Conservation (phyloP, 2,329 filamentous ascomycete species). For the Aschersonia sp. region DNA sequence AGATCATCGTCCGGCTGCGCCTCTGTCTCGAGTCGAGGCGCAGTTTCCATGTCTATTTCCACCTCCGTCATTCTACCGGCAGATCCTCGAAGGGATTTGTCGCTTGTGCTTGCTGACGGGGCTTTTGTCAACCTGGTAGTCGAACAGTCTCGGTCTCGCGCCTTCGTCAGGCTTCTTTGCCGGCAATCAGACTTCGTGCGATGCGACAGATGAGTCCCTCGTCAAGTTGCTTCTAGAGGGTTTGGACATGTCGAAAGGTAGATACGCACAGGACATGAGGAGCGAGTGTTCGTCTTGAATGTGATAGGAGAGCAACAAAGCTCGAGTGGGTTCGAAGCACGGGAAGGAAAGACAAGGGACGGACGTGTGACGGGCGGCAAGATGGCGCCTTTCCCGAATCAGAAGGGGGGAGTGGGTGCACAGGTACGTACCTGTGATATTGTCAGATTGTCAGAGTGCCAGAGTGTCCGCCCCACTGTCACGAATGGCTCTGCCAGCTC, state of each 20-base stretch:
- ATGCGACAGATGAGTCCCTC: too few relatives aligned
- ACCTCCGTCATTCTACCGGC: constrained; percentile 10
- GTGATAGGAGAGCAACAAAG: too few relatives aligned
- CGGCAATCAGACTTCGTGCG: too few relatives aligned
- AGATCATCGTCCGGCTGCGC: constrained; percentile 17
- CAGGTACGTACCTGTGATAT: background rate
- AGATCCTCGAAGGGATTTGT: too few relatives aligned
- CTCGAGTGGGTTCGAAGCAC: background rate
- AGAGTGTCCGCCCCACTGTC: background rate
- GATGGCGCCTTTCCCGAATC: background rate
- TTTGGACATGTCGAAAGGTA: too few relatives aligned
- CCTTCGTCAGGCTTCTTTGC: too few relatives aligned
- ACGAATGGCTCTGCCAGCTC: background rate
- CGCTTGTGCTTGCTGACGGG: too few relatives aligned
- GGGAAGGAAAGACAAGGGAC: background rate
- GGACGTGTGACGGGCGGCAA: background rate
- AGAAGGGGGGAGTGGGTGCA: background rate
- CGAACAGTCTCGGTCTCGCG: too few relatives aligned
- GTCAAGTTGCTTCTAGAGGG: too few relatives aligned
- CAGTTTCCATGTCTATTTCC: constrained; percentile 18
- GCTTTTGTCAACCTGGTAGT: too few relatives aligned
- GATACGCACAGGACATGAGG: too few relatives aligned
- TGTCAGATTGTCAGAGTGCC: background rate
- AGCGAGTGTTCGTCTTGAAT: too few relatives aligned
- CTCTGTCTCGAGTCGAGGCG: constrained; percentile 11